These are phyloP conservation scores for Suillus paluster DNA, from an alignment of 768 basidiomycete genomes.

Conservation along the genomic window DNA sequence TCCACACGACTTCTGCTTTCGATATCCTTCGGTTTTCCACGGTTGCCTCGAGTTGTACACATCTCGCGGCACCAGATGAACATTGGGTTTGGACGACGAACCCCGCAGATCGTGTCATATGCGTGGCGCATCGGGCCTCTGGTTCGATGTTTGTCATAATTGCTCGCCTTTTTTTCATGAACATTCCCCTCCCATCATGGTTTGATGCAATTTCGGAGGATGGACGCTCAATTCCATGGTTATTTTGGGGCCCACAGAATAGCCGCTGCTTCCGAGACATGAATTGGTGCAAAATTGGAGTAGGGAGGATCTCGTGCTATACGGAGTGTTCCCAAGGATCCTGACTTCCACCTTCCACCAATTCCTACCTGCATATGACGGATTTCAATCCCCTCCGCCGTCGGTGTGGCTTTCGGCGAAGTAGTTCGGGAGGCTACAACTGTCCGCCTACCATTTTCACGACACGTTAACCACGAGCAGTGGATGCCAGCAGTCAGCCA, in stretches of 20 bases:
- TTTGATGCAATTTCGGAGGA: background rate
- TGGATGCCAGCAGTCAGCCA: background rate
- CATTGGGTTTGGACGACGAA: background rate
- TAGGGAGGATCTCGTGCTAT: background rate
- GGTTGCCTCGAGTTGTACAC: too few species aligned
- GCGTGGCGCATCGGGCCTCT: background rate
- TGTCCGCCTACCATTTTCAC: background rate
- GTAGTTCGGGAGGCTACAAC: background rate
- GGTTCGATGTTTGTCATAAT: background rate
- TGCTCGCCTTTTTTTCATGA: background rate
- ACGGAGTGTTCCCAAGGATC: background rate
- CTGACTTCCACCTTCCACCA: too few species aligned
- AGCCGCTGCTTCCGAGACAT: background rate
- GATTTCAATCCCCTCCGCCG: constrained; percentile 1
- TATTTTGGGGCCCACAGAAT: background rate
- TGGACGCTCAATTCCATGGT: background rate
- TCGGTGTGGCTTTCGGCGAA: background rate
- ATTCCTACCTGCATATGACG: background rate
- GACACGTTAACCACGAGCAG: background rate
- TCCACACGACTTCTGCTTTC: too few species aligned
- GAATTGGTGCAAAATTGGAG: background rate
- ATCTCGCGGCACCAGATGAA: background rate
- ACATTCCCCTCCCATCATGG: background rate
- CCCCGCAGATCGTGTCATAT: background rate
- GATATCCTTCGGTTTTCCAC: background rate